phyloP scores from a whole-genome alignment of 2,329 filamentous ascomycete genomes.

The Pseudogymnoascus sp. region DNA sequence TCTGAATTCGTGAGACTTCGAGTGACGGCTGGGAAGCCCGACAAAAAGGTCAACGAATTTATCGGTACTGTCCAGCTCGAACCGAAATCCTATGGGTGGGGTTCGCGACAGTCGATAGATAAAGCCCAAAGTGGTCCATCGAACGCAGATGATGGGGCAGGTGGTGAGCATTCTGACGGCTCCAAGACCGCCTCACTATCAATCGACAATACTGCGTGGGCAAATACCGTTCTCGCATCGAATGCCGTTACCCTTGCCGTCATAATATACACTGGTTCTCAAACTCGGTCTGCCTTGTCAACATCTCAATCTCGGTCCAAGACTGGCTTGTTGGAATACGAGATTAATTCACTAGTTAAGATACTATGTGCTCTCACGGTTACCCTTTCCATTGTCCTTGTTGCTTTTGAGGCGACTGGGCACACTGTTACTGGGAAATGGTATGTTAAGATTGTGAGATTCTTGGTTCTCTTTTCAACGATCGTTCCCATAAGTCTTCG shows the following conservation, averaged over 20 bases:
- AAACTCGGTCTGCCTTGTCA: constrained; percentile 88
- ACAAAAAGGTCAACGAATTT: constrained; percentile 92
- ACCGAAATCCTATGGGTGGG: constrained; percentile 42
- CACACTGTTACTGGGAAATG: constrained; percentile 59
- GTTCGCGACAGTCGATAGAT: constrained; percentile 26
- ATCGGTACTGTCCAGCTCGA: constrained; percentile 76
- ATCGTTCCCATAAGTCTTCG: constrained; percentile 96
- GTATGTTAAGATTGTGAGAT: constrained; percentile 98
- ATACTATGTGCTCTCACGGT: constrained; percentile 87
- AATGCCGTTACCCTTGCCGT: constrained; percentile 82
- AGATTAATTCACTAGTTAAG: constrained; percentile 95
- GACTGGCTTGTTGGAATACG: constrained; percentile 84
- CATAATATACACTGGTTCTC: constrained; percentile 87
- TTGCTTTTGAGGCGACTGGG: constrained; percentile 76
- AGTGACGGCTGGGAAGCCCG: constrained; percentile 80
- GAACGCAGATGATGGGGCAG: constrained; percentile 20
- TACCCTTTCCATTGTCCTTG: constrained; percentile 75
- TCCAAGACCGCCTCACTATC: constrained; percentile 62
- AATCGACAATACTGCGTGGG: constrained; percentile 98
- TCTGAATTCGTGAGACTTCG: constrained; percentile 62
- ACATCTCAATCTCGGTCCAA: constrained; percentile 90
- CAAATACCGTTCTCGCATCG: constrained; percentile 92
- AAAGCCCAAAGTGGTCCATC: constrained; percentile 24
- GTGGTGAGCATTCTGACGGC: constrained; percentile 17
- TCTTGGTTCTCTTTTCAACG: constrained; percentile 95